Evolutionary conservation across 768 basidiomycete species (phyloP), one percentile per base, ranked within the genome.

Genomic region (Scleroderma bovista): DNA sequence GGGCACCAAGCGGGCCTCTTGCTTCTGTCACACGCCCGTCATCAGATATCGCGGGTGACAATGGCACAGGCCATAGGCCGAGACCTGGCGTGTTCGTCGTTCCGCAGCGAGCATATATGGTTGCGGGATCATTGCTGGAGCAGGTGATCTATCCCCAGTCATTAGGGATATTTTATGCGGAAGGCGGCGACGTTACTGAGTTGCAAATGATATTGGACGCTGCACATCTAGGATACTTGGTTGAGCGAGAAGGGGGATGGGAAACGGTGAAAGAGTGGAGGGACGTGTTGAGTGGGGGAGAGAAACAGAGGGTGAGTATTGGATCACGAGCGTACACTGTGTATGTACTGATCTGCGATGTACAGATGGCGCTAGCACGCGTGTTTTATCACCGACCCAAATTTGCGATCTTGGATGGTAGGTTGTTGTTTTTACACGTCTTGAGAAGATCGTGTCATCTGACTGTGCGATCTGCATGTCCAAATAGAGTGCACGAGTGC

Each of bases 71-170:
- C 3, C 26, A 29, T 29, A 50, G 53, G 16, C 51, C 22, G n/a
- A 44, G 26, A 31, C 68, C 72, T 12, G 81, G 82, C 17, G 76
- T 88, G n/a, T 84, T 90, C 53, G 82, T 96, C 49, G 78, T 98
- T 3, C 95, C 95, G 4, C 95, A 98, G 68, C 74, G 94, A 13
- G 84, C 93, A 20, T 98, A 98, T 66, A 90, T 97, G 80, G 86
- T 88, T 24, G 76, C 81, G 0, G 95, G 95, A 0, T 86, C 83
- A 54, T 69, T 98, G 40, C 71, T 95, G 15, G 93, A 96, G 58
- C 95, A 98, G 75, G 80, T 95, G 24, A 93, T 95, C 52, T 97
- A 96, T 65, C 93, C 93, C 6, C 83, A 93, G 64, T 54, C 56
- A 1, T 22, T 63, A 3, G 59, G 82, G 86, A 37, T 92, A 86